Conservation (phyloP, 495 filamentous ascomycete species). For the Penicillium samsonianum region DNA sequence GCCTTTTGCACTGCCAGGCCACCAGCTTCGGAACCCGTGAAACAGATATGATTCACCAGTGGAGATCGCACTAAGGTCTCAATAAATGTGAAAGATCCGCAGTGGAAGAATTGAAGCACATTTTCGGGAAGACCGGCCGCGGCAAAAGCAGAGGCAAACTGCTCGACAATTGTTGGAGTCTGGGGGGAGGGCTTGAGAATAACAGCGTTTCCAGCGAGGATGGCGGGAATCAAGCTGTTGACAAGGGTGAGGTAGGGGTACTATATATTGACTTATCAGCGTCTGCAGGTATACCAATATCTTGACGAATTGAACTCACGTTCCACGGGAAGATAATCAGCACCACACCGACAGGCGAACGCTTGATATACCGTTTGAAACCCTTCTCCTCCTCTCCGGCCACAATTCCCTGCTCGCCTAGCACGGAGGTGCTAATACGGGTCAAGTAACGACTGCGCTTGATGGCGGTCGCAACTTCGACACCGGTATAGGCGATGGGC, state of each 20-base stretch:
- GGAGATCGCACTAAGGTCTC: slow-evolving; percentile 74
- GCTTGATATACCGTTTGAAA: slow-evolving; percentile 85
- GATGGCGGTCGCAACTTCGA: slow-evolving; percentile 79
- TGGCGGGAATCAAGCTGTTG: slow-evolving; percentile 84
- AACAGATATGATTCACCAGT: slow-evolving; percentile 74
- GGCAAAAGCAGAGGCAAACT: slow-evolving; percentile 68
- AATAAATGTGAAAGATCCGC: slow-evolving; percentile 68
- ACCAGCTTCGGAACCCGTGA: slow-evolving; percentile 90
- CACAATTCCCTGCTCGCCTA: slow-evolving; percentile 54
- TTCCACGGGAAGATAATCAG: slow-evolving; percentile 95
- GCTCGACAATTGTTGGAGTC: slow-evolving; percentile 87
- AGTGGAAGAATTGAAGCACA: slow-evolving; percentile 88
- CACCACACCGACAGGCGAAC: slow-evolving; percentile 80
- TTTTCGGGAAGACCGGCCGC: slow-evolving; percentile 77
- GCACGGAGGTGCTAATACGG: slow-evolving; percentile 70
- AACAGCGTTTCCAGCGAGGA: slow-evolving; percentile 84
- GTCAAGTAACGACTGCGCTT: slow-evolving; percentile 79
- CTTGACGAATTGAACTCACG: slow-evolving; percentile 50
- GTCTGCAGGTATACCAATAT: slow-evolving; percentile 8
- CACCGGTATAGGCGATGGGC: slow-evolving; percentile 79
- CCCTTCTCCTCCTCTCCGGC: slow-evolving; percentile 78
- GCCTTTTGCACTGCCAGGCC: slow-evolving; percentile 83
- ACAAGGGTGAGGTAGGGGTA: slow-evolving; percentile 92
- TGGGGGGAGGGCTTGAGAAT: slow-evolving; percentile 94
- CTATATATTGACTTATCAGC: slow-evolving; percentile 41